Evolutionary conservation across 306 rosid species (phyloP).

Genomic region (Dalbergia cochinchinensis): DNA sequence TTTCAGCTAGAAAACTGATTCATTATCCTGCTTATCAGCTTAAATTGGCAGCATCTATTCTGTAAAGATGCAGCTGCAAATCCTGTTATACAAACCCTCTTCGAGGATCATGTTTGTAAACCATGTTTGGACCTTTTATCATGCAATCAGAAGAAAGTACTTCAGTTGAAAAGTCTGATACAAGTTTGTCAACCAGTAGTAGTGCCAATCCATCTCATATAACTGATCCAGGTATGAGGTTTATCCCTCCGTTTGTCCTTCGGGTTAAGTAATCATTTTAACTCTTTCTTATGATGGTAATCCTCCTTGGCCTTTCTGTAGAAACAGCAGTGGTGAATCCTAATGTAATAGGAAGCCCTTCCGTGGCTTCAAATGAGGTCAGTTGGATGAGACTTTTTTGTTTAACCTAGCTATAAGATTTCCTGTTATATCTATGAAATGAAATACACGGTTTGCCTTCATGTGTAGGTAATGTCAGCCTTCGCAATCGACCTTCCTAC

Average conservation of each 20-base stretch:
- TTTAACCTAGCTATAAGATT: constrained; percentile 8
- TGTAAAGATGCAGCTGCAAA: constrained; percentile 1
- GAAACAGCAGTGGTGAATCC: constrained; percentile 39
- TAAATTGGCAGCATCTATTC: constrained; percentile 40
- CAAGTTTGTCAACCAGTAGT: background rate
- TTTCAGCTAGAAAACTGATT: constrained; percentile 29
- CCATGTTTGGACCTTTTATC: background rate
- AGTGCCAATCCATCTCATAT: constrained; percentile 7
- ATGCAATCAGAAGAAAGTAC: background rate
- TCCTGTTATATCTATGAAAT: constrained; percentile 13
- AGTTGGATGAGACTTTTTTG: constrained; percentile 13
- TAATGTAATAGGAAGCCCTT: constrained; percentile 22
- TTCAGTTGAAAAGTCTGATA: constrained; percentile 28
- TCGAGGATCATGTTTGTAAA: constrained; percentile 31
- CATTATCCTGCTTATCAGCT: constrained; percentile 41
- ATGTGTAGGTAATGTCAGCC: constrained; percentile 35
- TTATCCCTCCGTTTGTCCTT: background rate
- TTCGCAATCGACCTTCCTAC: constrained; percentile 5
- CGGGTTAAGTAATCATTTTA: background rate
- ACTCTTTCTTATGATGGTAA: background rate
- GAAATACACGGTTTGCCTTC: background rate
- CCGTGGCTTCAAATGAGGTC: constrained; percentile 36
- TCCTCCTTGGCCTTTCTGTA: constrained; percentile 19
- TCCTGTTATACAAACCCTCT: constrained; percentile 28
- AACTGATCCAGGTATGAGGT: constrained; percentile 26